Evolutionary conservation across 2,329 filamentous ascomycete species (phyloP), one percentile per base, ranked within the genome.

Genomic region (Fusarium lyarnte): DNA sequence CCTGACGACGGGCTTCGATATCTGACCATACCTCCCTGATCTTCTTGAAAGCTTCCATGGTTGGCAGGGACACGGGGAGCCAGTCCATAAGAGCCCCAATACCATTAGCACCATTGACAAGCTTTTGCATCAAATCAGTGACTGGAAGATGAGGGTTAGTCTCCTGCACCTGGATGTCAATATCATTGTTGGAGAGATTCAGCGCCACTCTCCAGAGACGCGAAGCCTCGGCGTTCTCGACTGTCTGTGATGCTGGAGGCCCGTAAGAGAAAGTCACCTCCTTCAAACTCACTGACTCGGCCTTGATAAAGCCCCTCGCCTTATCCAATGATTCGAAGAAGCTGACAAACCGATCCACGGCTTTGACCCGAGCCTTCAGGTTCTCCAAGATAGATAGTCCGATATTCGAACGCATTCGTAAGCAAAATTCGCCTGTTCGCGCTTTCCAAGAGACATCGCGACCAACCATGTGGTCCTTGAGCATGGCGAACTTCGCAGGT

Each of bases 231-330:
- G 57, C 27, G 14, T 66, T 39, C 14, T 60, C 58, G 16, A 27
- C 52, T 13, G 49, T 31, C 27, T 72, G 59, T 17, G 62, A 53
- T 21, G 47, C 29, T 25, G 66, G 58, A 41, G 84, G 79, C 58
- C 84, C 85, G 79, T 96, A 97, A n/a, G 85, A 88, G 79, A 96
- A 94, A 6, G 87, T 83, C 10, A 96, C 87, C 69, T 88, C 85
- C 72, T 85, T 84, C 61, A 95, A 84, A 21, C 88, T 89, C 61
- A 92, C 85, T 43, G 86, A 83, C 73, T 91, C 86, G 77, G 88
- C 87, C 46, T 84, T 83, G 39, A 93, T 87, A 57, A 87, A 85
- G 21, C 85, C 85, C 51, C 84, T 83, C 72, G 88, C 85, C 69
- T 85, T 83, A 60, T 89, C 84, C 69, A 95, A 87, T 3, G 91